Percentiles rank a stretch among this genome's conserved stretches.
These are phyloP conservation scores for Boletus edulis DNA, from an alignment of 768 basidiomycete genomes.

Conservation along the genomic window DNA sequence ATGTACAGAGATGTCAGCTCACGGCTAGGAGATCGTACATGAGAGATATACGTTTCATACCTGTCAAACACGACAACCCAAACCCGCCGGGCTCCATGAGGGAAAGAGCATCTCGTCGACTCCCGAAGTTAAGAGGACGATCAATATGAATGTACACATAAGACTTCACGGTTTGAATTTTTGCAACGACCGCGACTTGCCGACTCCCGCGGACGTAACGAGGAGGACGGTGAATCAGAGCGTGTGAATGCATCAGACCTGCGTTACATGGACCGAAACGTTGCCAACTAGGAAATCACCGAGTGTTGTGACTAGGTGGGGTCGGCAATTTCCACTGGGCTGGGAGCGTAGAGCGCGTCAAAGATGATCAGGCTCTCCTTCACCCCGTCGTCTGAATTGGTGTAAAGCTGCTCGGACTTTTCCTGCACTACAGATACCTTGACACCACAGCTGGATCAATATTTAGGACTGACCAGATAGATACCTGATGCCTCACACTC, in stretches of 20 bases:
- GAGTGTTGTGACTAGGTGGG: neutral
- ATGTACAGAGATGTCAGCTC: neutral
- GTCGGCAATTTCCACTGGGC: neutral
- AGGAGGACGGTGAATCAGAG: neutral
- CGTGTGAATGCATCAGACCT: neutral
- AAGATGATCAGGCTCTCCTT: no score
- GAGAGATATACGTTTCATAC: neutral
- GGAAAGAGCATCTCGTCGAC: neutral
- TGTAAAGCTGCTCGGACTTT: no score
- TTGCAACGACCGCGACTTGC: neutral
- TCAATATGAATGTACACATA: neutral
- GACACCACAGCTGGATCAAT: no score
- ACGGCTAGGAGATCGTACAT: neutral
- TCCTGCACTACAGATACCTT: no score
- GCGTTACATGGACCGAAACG: neutral
- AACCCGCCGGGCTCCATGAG: neutral
- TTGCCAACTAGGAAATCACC: neutral
- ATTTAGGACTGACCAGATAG: no score
- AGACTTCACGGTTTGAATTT: neutral
- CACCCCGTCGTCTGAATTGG: no score
- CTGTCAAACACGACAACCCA: neutral
- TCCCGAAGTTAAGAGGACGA: neutral
- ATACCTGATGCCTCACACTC: no score
- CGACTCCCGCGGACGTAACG: neutral
- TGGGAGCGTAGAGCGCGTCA: no score